Conservation (phyloP, 257 asterid genomes). For the Ligustrum vulgare region DNA sequence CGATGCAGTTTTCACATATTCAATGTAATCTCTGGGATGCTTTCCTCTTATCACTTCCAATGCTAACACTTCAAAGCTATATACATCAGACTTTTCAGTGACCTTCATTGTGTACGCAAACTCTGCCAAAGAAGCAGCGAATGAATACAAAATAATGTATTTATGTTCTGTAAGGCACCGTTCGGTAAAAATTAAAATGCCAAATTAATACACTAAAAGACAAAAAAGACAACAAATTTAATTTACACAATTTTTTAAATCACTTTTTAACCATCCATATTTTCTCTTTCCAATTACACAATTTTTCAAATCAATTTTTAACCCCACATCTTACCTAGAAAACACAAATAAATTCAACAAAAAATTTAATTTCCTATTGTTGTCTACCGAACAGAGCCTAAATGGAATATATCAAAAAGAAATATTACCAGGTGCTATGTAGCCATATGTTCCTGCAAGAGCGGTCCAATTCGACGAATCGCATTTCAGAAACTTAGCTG, state of each 20-base stretch:
- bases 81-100: not conserved
- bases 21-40: conserved; percentile 1
- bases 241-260: no score
- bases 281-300: no score
- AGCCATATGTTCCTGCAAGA: conserved; percentile 22
- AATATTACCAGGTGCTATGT: conserved; percentile 11
- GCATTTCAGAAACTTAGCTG: conserved; percentile 15
- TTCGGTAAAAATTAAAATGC: no score
- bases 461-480: conserved; percentile 18
- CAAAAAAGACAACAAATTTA: no score
- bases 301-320: no score
- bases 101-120: not conserved
- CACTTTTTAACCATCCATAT: no score
- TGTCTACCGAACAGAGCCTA: no score
- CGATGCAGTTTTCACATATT: not conserved
- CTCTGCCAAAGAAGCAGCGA: not conserved
- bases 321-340: no score
- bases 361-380: no score
- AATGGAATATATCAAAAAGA: not conserved
- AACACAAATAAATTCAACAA: no score
- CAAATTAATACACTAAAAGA: no score
- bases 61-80: not conserved
- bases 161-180: not conserved
- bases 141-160: not conserved
- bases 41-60: not conserved